Conservation (phyloP, 2,329 filamentous ascomycete genomes). For the Cladosporium sp. region DNA sequence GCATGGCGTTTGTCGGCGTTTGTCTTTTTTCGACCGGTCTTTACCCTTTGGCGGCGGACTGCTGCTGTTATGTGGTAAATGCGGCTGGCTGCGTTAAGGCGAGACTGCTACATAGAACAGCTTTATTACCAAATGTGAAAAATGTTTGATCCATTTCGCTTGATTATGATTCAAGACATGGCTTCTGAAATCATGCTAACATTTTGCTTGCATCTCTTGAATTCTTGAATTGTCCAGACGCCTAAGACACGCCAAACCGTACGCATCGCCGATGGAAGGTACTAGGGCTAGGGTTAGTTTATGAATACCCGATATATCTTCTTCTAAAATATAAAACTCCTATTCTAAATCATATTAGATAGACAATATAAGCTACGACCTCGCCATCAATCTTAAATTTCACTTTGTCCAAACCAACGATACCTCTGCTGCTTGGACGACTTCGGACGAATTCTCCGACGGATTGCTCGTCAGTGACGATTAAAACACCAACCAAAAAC, state of each 20-base stretch:
- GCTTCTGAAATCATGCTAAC: neutral
- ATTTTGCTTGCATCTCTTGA: neutral
- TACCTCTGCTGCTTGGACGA: neutral
- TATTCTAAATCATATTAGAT: too few relatives aligned
- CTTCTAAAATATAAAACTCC: too few relatives aligned
- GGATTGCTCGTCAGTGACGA: neutral
- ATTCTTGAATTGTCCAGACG: neutral
- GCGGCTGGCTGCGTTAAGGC: neutral
- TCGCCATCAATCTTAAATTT: neutral
- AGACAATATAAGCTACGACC: too few relatives aligned
- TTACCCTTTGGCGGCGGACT: neutral
- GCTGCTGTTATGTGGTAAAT: neutral
- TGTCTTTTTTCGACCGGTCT: slow-evolving; percentile 1
- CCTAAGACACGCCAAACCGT: neutral
- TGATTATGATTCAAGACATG: neutral
- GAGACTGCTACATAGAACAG: slow-evolving; percentile 6
- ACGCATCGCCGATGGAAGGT: neutral
- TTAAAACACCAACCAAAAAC: neutral
- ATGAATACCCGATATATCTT: too few relatives aligned
- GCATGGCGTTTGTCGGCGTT: slow-evolving; percentile 21
- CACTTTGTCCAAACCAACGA: neutral
- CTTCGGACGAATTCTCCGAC: too few relatives aligned
- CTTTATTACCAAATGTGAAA: neutral
- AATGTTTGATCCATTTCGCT: neutral
- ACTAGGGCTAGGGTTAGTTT: too few relatives aligned